Evolutionary conservation across 2,329 filamentous ascomycete genomes (phyloP).

Genomic region (Ophioceras dolichostomum): DNA sequence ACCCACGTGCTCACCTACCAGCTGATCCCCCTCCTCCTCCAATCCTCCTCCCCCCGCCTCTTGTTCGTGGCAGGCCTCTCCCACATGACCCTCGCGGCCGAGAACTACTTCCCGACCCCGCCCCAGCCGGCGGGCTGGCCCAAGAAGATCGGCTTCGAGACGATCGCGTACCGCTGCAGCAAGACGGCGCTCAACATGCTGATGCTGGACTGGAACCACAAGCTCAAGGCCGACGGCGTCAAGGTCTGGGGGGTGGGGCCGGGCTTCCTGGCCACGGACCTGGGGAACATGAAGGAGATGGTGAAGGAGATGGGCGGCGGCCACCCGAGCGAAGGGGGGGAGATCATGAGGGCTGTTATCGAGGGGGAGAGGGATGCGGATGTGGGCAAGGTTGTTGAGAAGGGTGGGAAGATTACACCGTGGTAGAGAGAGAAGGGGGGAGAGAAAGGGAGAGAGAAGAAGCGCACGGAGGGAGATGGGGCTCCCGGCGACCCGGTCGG

Average conservation of each 20-base stretch:
- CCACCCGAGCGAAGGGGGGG: slow-evolving; percentile 14
- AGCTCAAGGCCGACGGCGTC: slow-evolving; percentile 33
- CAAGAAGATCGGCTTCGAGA: slow-evolving; percentile 19
- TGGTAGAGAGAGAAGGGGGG: too few species aligned
- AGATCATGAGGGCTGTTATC: slow-evolving; percentile 22
- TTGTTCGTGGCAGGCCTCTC: slow-evolving; percentile 35
- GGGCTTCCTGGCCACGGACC: slow-evolving; percentile 32
- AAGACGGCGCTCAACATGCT: slow-evolving; percentile 36
- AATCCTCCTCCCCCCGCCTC: too few species aligned
- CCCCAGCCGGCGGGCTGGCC: too few species aligned
- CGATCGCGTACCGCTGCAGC: slow-evolving; percentile 18
- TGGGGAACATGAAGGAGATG: slow-evolving; percentile 18
- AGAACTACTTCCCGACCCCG: background rate
- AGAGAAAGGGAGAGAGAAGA: too few species aligned
- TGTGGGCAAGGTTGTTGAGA: slow-evolving; percentile 18
- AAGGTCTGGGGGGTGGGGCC: slow-evolving; percentile 36
- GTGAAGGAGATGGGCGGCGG: slow-evolving; percentile 9
- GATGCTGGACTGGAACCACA: slow-evolving; percentile 28
- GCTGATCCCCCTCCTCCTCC: slow-evolving; percentile 29
- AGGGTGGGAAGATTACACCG: too few species aligned
- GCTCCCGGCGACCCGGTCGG: too few species aligned
- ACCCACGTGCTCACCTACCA: slow-evolving; percentile 26
- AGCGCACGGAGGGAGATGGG: too few species aligned
- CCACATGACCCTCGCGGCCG: slow-evolving; percentile 23
- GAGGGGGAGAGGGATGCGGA: slow-evolving; percentile 26